Base-by-base conservation (phyloP, 148 eudicot genomes). In the Linanthus parryae region DNA sequence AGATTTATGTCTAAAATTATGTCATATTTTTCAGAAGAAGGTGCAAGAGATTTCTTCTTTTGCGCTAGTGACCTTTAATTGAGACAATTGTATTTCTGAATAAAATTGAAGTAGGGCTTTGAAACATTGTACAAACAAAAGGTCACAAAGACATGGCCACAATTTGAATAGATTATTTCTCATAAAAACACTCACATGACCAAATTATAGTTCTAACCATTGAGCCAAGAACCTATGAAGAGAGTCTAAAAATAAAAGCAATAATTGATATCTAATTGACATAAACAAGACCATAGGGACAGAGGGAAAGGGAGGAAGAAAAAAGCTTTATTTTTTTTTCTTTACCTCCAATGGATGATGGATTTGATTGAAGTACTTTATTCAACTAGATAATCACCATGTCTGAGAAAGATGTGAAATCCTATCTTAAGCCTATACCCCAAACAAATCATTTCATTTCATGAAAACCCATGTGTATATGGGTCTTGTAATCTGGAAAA, bases 391-490 rank as follows among this genome's bases (percentile, higher is more conserved):
- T 42, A 59, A 73, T 73, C 66, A 73, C 70, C 43, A 59, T 73
- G 77, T 73, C 73, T 67, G 64, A 63, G 69, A 73, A 67, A 73
- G 57, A 63, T 52, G 49, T 43, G 50, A 58, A 63, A 63, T 51
- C 59, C 72, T 58, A 67, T 63, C 71, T 25, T n/a, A 71, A 56
- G 37, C 46, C 68, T 51, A 30, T 10, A 17, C 54, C 11, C 58
- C 44, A 23, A 37, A 30, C 48, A 30, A 52, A 42, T 17, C 22
- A 51, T 27, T 29, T 56, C 49, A 43, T 23, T 11, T n/a, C 14
- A 35, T 34, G 24, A 36, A 14, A 34, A 6, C 20, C 35, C 36
- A 56, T 26, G 33, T 54, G 18, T 7, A 54, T 37, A 13, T 2
- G 16, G 1, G 20, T 41, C 5, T 2, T 24, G n/a, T n/a, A n/a